Evolutionary conservation across 495 filamentous ascomycete genomes (phyloP).

Genomic region (Articulospora tetracladia): DNA sequence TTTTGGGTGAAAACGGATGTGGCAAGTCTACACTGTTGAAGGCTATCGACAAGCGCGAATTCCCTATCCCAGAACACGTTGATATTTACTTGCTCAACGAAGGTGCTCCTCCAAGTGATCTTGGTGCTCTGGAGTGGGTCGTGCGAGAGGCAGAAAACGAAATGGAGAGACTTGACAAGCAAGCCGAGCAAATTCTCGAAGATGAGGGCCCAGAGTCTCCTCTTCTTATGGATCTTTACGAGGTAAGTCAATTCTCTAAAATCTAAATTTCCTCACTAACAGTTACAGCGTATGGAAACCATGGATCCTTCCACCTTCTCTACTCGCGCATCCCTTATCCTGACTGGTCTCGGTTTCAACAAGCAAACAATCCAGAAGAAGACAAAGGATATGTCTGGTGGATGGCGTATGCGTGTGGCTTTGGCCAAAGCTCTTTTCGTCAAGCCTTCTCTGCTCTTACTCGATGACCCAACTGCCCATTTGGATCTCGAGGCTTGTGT

Average conservation of each 20-base stretch:
- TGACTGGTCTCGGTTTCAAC: conserved; percentile 99
- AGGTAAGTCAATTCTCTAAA: conserved; percentile 53
- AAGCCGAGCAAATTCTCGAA: conserved; percentile 89
- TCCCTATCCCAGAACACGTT: conserved; percentile 91
- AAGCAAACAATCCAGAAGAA: conserved; percentile 95
- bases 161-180: conserved; percentile 79
- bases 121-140: conserved; percentile 95
- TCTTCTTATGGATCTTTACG: conserved; percentile 91
- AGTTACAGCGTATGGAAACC: conserved; percentile 82
- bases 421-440: conserved; percentile 98
- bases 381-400: conserved; percentile 99
- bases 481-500: conserved; percentile 99
- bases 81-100: conserved; percentile 99
- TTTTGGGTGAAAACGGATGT: conserved; percentile 98
- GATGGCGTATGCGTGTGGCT: conserved; percentile 99
- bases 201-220: conserved; percentile 86
- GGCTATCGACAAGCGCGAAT: conserved; percentile 90
- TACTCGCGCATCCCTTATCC: conserved; percentile 90
- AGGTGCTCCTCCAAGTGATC: conserved; percentile 83
- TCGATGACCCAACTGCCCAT: conserved; percentile 98
- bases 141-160: conserved; percentile 93
- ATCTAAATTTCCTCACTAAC: neutral
- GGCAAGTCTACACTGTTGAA: conserved; percentile 97
- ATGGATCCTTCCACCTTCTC: conserved; percentile 99
- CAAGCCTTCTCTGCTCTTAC: conserved; percentile 89